Evolutionary conservation across 2,329 filamentous ascomycete genomes (phyloP).

Genomic region (Trichophaea hybrida): DNA sequence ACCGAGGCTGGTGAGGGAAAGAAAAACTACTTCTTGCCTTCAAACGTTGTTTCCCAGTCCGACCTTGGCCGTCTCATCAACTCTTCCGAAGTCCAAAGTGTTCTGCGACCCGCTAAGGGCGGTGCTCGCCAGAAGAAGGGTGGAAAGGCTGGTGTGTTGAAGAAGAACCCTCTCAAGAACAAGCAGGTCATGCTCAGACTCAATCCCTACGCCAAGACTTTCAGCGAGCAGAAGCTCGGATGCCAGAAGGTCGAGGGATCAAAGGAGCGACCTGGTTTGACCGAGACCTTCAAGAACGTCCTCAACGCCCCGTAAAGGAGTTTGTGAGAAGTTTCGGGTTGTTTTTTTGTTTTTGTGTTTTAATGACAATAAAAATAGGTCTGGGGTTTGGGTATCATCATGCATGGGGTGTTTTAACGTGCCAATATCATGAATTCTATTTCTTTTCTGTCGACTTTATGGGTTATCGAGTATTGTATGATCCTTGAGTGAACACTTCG

Average conservation of each 20-base stretch:
- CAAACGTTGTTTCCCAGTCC: slow-evolving; percentile 82
- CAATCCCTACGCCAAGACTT: slow-evolving; percentile 92
- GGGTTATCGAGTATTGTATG: background rate
- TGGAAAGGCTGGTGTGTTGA: slow-evolving; percentile 73
- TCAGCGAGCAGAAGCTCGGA: slow-evolving; percentile 72
- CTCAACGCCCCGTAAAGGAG: slow-evolving; percentile 15
- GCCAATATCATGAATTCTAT: background rate
- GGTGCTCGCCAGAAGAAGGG: slow-evolving; percentile 77
- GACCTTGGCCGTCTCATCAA: slow-evolving; percentile 98
- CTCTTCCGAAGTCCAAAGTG: slow-evolving; percentile 94
- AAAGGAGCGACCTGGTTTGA: slow-evolving; percentile 33
- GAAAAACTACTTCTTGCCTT: slow-evolving; percentile 97
- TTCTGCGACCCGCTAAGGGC: slow-evolving; percentile 83
- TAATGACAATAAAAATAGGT: slow-evolving; percentile 5
- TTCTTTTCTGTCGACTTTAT: background rate
- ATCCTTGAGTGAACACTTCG: background rate
- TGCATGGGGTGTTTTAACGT: background rate
- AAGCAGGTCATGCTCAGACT: slow-evolving; percentile 96
- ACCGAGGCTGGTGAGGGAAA: slow-evolving; percentile 80
- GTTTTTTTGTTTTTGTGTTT: background rate
- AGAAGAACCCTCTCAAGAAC: slow-evolving; percentile 99
- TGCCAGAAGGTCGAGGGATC: slow-evolving; percentile 51
- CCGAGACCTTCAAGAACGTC: slow-evolving; percentile 37
- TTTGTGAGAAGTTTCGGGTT: background rate
- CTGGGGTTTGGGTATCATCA: background rate